These are phyloP conservation scores for Escovopsis weberi DNA, from an alignment of 2,329 filamentous ascomycete genomes.

Conservation along the genomic window DNA sequence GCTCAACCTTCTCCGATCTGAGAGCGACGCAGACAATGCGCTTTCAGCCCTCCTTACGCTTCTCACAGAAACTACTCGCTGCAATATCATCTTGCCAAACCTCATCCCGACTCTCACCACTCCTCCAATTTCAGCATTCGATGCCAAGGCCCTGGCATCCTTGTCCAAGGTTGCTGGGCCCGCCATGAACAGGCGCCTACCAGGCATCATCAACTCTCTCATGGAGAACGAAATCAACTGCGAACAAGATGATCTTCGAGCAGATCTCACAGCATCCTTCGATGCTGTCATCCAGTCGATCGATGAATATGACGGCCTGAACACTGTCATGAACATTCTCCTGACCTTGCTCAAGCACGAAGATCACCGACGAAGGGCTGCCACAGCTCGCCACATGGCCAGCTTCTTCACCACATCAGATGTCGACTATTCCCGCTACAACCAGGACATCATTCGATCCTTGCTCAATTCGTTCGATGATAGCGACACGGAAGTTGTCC, in stretches of 20 bases:
- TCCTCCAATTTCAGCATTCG: slow-evolving; percentile 84
- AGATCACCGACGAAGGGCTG: slow-evolving; percentile 70
- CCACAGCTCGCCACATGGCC: slow-evolving; percentile 64
- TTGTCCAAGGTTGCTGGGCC: slow-evolving; percentile 80
- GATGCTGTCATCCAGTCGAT: slow-evolving; percentile 84
- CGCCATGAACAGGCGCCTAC: slow-evolving; percentile 80
- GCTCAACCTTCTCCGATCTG: slow-evolving; percentile 73
- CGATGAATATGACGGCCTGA: slow-evolving; percentile 90
- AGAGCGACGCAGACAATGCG: slow-evolving; percentile 81
- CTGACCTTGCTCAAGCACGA: slow-evolving; percentile 80
- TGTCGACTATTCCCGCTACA: slow-evolving; percentile 88
- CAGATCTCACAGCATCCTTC: slow-evolving; percentile 66
- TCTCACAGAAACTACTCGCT: slow-evolving; percentile 82
- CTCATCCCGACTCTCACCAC: slow-evolving; percentile 86
- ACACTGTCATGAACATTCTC: slow-evolving; percentile 90
- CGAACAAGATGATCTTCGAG: slow-evolving; percentile 56
- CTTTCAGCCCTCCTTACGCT: slow-evolving; percentile 84
- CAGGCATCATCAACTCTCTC: slow-evolving; percentile 80
- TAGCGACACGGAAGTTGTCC: slow-evolving; percentile 67
- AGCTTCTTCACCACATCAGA: slow-evolving; percentile 72
- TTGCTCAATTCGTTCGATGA: slow-evolving; percentile 90
- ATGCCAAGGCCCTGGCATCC: slow-evolving; percentile 85
- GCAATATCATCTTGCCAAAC: slow-evolving; percentile 92
- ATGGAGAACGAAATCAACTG: slow-evolving; percentile 81
- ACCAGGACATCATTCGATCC: slow-evolving; percentile 85